Conservation (phyloP, 2,329 filamentous ascomycete species). For the Alternaria longipes region DNA sequence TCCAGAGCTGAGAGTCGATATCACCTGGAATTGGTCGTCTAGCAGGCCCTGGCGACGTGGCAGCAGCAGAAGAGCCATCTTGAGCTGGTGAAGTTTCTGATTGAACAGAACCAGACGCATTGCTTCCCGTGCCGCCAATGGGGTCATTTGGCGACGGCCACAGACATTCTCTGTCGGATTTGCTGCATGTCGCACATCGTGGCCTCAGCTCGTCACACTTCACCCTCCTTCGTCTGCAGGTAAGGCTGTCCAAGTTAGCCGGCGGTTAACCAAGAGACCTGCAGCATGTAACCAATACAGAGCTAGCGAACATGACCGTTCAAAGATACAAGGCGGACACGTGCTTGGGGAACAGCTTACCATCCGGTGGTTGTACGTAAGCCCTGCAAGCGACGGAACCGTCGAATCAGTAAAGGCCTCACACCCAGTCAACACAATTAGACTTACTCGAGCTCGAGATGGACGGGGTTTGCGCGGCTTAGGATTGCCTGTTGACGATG, state of each 20-base stretch:
- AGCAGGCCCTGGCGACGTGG: constrained; percentile 28
- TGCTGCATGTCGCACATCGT: constrained; percentile 56
- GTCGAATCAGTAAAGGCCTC: constrained; percentile 4
- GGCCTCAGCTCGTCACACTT: constrained; percentile 62
- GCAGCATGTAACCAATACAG: background rate
- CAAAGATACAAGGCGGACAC: background rate
- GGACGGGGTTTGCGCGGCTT: constrained; percentile 52
- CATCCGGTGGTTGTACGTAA: constrained; percentile 58
- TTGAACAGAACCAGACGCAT: constrained; percentile 22
- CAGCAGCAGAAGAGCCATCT: constrained; percentile 13
- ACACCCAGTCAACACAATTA: background rate
- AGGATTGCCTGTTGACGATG: constrained; percentile 34
- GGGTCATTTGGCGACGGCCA: constrained; percentile 42
- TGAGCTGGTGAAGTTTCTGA: constrained; percentile 27
- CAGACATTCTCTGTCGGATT: constrained; percentile 55
- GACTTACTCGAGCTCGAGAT: constrained; percentile 49
- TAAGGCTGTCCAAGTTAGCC: constrained; percentile 47
- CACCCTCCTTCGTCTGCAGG: constrained; percentile 59
- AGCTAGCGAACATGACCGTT: background rate
- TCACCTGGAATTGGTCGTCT: constrained; percentile 31
- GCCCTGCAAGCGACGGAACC: constrained; percentile 31
- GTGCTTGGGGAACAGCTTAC: constrained; percentile 35
- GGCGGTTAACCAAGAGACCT: background rate
- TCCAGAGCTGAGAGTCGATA: constrained; percentile 30
- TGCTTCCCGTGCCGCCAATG: constrained; percentile 9